Evolutionary conservation across 129 eudicot genomes (phyloP), one percentile per base, ranked within the genome.

Genomic region (Solidago caesia): DNA sequence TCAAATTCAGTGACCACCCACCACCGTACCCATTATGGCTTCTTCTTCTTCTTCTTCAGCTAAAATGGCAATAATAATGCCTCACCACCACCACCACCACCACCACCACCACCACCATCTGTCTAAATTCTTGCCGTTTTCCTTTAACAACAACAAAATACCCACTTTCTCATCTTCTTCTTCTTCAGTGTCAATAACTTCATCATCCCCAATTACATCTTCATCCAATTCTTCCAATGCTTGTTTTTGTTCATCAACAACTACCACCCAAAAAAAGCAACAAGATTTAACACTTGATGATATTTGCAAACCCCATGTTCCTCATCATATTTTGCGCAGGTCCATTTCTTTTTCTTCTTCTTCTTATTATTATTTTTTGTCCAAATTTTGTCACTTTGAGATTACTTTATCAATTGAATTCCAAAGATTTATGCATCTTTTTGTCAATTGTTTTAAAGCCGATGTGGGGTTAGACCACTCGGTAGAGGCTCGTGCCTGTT

Each of bases 281-380:
- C 59, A 53, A 53, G 16, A 53, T 33, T 33, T 33, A 33, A 77
- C 87, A 21, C 89, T 92, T 70, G 90, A 87, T 0, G 81, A 83
- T 42, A 79, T 89, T 53, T 92, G 98, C 66, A 12, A 77, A 56
- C 87, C 83, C 73, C 92, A 73, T 81, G 89, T 92, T 66, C 98
- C 96, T 45, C 85, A 83, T 55, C 98, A 87, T 77, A 70, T 92
- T 45, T 67, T 92, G 33, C 79, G 65, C 81, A 85, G 97, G 97
- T 82, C 41, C 21, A 21, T 21, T 33, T 33, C 39, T 0, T 33
- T 33, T 33, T 33, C 3, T 33, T 33, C 1, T 33, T 33, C 39
- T 29, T 33, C 39, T 33, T 33, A 33, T 33, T 33, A 33, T 33
- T 33, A 76, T 71, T 49, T 49, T 21, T 21, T 21, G 0, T 21